Percentiles rank a stretch among this genome's conserved stretches.
phyloP scores from a whole-genome alignment of 306 rosid species.

The Hippophae tibetana region DNA sequence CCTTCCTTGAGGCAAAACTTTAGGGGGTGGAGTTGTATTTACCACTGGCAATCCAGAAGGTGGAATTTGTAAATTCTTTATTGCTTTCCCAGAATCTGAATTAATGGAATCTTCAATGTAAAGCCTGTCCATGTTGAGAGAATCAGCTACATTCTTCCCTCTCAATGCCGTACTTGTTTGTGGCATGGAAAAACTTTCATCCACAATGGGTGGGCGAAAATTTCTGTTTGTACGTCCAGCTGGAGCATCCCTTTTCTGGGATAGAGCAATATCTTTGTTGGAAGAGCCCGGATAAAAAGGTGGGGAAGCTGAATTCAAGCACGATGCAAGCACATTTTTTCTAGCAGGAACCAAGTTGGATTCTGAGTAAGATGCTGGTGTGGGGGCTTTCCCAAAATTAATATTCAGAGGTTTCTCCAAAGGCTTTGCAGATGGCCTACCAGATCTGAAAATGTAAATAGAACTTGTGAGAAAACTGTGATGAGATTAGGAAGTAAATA shows the following conservation, averaged over 20 bases:
- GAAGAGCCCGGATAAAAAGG: constrained; percentile 90
- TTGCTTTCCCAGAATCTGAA: constrained; percentile 49
- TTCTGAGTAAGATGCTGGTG: constrained; percentile 35
- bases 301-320: constrained; percentile 85
- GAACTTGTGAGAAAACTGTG: constrained; percentile 10
- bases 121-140: constrained; percentile 51
- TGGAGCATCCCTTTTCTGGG: constrained; percentile 49
- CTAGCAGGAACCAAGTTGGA: constrained; percentile 41
- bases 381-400: constrained; percentile 41
- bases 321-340: constrained; percentile 63
- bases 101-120: constrained; percentile 42
- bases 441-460: constrained; percentile 31
- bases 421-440: constrained; percentile 24
- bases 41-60: constrained; percentile 46
- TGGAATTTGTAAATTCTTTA: constrained; percentile 28
- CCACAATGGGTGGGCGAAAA: constrained; percentile 31
- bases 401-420: constrained; percentile 40
- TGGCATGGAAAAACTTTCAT: constrained; percentile 36
- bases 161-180: constrained; percentile 34
- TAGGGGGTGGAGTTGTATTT: constrained; percentile 43
- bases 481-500: background rate
- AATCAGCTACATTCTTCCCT: constrained; percentile 61
- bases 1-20: constrained; percentile 48
- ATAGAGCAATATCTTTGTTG: constrained; percentile 39
- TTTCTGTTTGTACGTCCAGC: constrained; percentile 50